A percentile compares a stretch with the other conserved stretches of the same genome.
phyloP scores from a whole-genome alignment of 2,329 filamentous ascomycete species.

The Colletotrichum nymphaeae region DNA sequence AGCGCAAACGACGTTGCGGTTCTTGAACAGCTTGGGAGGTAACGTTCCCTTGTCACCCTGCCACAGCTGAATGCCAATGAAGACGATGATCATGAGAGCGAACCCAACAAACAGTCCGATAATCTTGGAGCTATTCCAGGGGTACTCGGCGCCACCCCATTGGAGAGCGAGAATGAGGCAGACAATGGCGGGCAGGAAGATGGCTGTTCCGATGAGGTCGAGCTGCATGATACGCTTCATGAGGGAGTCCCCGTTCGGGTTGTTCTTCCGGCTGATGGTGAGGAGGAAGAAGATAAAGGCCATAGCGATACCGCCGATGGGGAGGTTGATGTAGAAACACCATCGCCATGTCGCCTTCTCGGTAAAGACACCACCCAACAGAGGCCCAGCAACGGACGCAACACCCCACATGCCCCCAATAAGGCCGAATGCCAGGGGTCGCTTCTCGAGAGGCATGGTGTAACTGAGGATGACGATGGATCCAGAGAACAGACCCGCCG shows the following conservation, averaged over 20 bases:
- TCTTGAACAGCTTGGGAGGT: slow-evolving; percentile 59
- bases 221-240: slow-evolving; percentile 54
- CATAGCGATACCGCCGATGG: slow-evolving; percentile 60
- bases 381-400: slow-evolving; percentile 61
- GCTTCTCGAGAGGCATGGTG: slow-evolving; percentile 63
- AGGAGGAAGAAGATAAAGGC: slow-evolving; percentile 57
- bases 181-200: slow-evolving; percentile 64
- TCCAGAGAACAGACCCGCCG: slow-evolving; percentile 62
- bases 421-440: slow-evolving; percentile 65
- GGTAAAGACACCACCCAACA: slow-evolving; percentile 63
- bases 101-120: slow-evolving; percentile 64
- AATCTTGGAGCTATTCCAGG: slow-evolving; percentile 61
- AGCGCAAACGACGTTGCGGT: slow-evolving; percentile 53
- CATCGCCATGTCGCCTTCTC: slow-evolving; percentile 63
- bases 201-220: slow-evolving; percentile 65
- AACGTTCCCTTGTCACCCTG: slow-evolving; percentile 61
- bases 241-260: slow-evolving; percentile 47
- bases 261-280: slow-evolving; percentile 47
- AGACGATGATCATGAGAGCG: slow-evolving; percentile 57
- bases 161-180: slow-evolving; percentile 67
- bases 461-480: slow-evolving; percentile 60
- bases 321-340: slow-evolving; percentile 61
- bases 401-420: slow-evolving; percentile 68
- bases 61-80: slow-evolving; percentile 58
- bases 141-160: slow-evolving; percentile 64